phyloP scores from a whole-genome alignment of 2,329 filamentous ascomycete genomes.

The Exophiala mesophila region DNA sequence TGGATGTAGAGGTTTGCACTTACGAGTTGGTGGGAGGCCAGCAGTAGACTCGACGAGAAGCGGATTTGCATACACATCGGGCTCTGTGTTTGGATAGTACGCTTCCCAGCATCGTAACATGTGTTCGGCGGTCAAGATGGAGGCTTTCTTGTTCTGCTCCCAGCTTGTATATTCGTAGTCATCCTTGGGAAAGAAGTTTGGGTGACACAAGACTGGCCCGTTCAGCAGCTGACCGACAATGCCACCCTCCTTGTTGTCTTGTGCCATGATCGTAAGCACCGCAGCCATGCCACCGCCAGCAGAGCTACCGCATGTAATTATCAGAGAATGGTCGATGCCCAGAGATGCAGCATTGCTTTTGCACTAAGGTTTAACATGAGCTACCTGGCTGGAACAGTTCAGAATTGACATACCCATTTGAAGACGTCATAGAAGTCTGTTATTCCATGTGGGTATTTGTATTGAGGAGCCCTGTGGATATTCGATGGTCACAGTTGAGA shows the following conservation, averaged over 20 bases:
- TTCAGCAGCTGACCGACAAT: conserved; percentile 6
- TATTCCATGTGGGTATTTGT: conserved; percentile 23
- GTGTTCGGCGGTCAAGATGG: conserved; percentile 1
- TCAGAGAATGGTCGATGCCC: conserved; percentile 1
- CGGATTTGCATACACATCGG: not conserved
- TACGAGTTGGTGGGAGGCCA: conserved; percentile 1
- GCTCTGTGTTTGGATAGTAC: not conserved
- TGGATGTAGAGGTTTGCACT: too few species aligned
- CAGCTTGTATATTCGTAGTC: conserved; percentile 9
- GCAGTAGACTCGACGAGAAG: not conserved
- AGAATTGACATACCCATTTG: conserved; percentile 2
- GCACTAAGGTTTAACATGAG: not conserved
- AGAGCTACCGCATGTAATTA: conserved; percentile 1
- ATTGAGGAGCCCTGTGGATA: conserved; percentile 23
- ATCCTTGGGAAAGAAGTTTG: conserved; percentile 7
- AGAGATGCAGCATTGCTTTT: not conserved
- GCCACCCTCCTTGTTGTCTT: not conserved
- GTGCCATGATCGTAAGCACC: too few species aligned
- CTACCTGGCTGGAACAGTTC: not conserved
- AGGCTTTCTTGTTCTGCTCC: conserved; percentile 5
- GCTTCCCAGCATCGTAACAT: conserved; percentile 3
- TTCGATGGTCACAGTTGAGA: not conserved
- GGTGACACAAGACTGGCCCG: conserved; percentile 5
- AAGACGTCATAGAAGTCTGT: conserved; percentile 27
- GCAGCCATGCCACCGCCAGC: conserved; percentile 1